Evolutionary conservation across 805 yeast genomes (phyloP).

Genomic region (Candida patagonica): DNA sequence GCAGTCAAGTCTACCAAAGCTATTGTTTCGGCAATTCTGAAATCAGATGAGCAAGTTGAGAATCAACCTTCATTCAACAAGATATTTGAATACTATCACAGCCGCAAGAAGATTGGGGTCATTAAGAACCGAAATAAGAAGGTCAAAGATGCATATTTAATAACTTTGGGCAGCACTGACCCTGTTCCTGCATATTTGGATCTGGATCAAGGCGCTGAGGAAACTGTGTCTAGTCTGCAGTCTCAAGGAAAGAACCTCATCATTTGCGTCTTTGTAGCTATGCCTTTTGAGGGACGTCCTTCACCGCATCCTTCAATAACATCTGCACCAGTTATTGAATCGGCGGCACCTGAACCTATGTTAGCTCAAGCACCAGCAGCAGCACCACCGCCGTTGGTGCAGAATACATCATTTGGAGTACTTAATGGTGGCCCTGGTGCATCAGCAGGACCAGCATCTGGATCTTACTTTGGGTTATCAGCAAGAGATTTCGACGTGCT

Average conservation of each 20-base stretch:
- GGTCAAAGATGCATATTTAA: constrained; percentile 57
- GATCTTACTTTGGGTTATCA: constrained; percentile 17
- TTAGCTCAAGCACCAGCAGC: neutral
- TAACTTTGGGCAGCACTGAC: constrained; percentile 30
- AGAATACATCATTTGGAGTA: neutral
- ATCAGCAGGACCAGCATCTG: neutral
- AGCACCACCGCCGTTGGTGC: neutral
- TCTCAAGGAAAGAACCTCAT: constrained; percentile 5
- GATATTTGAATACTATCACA: constrained; percentile 39
- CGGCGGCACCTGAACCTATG: neutral
- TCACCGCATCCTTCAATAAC: neutral
- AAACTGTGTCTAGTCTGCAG: neutral
- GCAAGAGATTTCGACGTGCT: constrained; percentile 18
- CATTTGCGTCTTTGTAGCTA: constrained; percentile 13
- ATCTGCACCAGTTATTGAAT: neutral
- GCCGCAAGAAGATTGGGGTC: constrained; percentile 49
- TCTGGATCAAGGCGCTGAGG: constrained; percentile 6
- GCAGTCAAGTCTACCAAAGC: constrained; percentile 39
- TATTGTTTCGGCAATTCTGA: constrained; percentile 41
- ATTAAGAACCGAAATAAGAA: constrained; percentile 39
- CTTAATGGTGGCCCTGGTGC: neutral
- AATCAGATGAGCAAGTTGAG: constrained; percentile 19
- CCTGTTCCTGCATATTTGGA: constrained; percentile 17
- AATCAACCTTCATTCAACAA: constrained; percentile 22
- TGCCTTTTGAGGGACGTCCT: constrained; percentile 1